Conservation (phyloP, 331 rosid species). For the Telfairia occidentalis region DNA sequence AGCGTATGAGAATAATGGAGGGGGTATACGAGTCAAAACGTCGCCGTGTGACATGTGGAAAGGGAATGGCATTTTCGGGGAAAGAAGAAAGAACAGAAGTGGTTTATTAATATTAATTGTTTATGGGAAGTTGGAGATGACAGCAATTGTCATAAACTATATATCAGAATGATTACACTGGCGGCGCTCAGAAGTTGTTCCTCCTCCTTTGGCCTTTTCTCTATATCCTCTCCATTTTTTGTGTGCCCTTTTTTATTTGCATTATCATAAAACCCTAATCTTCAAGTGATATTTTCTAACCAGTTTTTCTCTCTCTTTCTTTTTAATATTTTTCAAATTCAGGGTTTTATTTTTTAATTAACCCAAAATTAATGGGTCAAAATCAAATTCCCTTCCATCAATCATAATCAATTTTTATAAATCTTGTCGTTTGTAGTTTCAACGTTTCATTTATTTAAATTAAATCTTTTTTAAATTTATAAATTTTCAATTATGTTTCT, state of each 20-base stretch:
- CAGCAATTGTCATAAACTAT: constrained; percentile 36
- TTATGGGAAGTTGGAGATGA: constrained; percentile 41
- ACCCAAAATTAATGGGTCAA: not conserved
- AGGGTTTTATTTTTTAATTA: too few species aligned
- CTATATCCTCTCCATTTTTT: not conserved
- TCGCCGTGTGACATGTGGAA: not conserved
- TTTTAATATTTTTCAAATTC: too few species aligned
- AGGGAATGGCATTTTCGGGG: not conserved
- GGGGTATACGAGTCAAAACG: not conserved
- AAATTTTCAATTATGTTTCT: too few species aligned
- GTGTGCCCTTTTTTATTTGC: not conserved
- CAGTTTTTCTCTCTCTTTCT: not conserved
- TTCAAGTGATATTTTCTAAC: not conserved
- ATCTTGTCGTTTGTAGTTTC: too few species aligned
- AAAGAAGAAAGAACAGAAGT: not conserved
- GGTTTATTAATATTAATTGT: not conserved
- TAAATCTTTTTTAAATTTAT: too few species aligned
- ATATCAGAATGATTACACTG: constrained; percentile 73
- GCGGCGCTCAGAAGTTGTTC: constrained; percentile 82
- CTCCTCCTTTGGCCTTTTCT: constrained; percentile 33
- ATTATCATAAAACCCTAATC: not conserved
- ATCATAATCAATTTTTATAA: not conserved
- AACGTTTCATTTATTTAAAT: too few species aligned
- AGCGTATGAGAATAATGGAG: not conserved
- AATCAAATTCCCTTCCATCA: not conserved